A percentile compares a stretch with the other conserved stretches of the same genome.
phyloP scores from a whole-genome alignment of 2,329 filamentous ascomycete species.

The Fusarium devonianum region DNA sequence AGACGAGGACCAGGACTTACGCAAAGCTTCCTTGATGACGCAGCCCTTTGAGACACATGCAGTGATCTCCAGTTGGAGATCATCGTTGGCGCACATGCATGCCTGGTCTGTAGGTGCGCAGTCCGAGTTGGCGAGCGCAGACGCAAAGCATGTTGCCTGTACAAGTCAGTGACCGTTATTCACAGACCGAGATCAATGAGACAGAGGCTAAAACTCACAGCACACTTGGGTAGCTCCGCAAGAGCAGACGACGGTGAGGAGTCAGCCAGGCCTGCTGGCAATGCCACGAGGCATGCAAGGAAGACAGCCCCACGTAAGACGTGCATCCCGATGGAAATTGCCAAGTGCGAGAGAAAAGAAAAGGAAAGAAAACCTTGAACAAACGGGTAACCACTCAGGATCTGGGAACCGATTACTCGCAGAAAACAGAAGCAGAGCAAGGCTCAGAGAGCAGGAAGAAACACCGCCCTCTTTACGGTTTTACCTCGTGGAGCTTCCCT shows the following conservation, averaged over 20 bases:
- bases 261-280: slow-evolving; percentile 11
- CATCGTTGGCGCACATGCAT: slow-evolving; percentile 44
- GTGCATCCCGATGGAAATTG: slow-evolving; percentile 2
- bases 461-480: not conserved
- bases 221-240: slow-evolving; percentile 42
- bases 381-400: no score
- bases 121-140: slow-evolving; percentile 35
- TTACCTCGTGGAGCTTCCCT: not conserved
- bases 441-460: not conserved
- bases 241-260: slow-evolving; percentile 13
- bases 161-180: slow-evolving; percentile 12
- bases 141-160: slow-evolving; percentile 41
- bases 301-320: slow-evolving; percentile 9
- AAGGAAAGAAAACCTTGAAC: no score
- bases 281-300: slow-evolving; percentile 10
- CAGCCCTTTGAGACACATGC: slow-evolving; percentile 24
- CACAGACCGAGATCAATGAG: not conserved
- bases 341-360: not conserved
- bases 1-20: slow-evolving; percentile 31
- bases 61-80: not conserved
- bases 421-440: no score
- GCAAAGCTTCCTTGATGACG: slow-evolving; percentile 43
- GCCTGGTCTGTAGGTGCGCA: slow-evolving; percentile 40
- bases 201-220: slow-evolving; percentile 34
- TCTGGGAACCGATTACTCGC: no score